Conservation (phyloP, 2,329 filamentous ascomycete species). For the Pseudocercospora cruenta region DNA sequence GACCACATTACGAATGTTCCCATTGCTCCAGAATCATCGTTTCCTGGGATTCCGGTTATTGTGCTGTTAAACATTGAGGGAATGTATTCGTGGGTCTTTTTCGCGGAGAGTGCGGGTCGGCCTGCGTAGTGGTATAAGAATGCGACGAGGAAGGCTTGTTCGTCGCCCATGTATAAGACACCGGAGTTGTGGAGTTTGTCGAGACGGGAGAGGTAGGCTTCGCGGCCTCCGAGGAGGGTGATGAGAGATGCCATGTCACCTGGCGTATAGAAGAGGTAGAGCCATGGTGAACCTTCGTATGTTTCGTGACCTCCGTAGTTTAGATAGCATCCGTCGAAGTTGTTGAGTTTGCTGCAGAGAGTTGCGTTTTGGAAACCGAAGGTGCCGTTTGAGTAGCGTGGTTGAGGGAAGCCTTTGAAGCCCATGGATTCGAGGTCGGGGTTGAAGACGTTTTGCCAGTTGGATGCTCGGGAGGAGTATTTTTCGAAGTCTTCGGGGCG, state of each 20-base stretch:
- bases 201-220: slow-evolving; percentile 38
- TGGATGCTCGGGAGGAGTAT: slow-evolving; percentile 61
- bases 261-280: slow-evolving; percentile 29
- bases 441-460: slow-evolving; percentile 58
- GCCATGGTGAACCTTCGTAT: slow-evolving; percentile 28
- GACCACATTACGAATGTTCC: slow-evolving; percentile 71
- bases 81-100: slow-evolving; percentile 62
- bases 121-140: slow-evolving; percentile 71
- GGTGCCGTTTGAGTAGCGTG: slow-evolving; percentile 23
- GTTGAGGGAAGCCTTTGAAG: slow-evolving; percentile 29
- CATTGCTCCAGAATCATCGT: slow-evolving; percentile 74
- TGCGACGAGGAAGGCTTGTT: slow-evolving; percentile 36
- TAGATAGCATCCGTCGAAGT: slow-evolving; percentile 43
- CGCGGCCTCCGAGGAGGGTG: slow-evolving; percentile 22
- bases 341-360: slow-evolving; percentile 24
- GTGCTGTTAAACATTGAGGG: slow-evolving; percentile 62
- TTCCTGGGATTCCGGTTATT: slow-evolving; percentile 65
- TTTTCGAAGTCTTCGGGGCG: slow-evolving; percentile 57
- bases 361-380: slow-evolving; percentile 29
- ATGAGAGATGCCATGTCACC: slow-evolving; percentile 29
- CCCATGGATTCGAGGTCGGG: slow-evolving; percentile 26
- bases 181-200: slow-evolving; percentile 65
- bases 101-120: slow-evolving; percentile 64
- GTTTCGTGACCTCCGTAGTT: slow-evolving; percentile 27
- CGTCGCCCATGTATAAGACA: slow-evolving; percentile 30